phyloP scores from a whole-genome alignment of 2,329 filamentous ascomycete species.

The Ambrosiella beaveri region DNA sequence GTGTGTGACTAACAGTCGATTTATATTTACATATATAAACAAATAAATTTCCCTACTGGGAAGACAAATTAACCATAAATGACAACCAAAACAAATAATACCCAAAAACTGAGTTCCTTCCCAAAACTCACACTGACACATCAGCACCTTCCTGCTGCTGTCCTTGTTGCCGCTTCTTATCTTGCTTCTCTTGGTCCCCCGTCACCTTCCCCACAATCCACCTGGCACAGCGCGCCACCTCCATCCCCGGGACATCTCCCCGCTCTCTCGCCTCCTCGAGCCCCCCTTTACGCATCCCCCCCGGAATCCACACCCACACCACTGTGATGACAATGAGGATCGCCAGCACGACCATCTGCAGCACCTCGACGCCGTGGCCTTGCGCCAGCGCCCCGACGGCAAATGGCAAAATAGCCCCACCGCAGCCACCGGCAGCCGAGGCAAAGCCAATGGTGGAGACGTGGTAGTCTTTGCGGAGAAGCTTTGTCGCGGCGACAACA shows the following conservation, averaged over 20 bases:
- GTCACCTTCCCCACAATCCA: slow-evolving; percentile 1
- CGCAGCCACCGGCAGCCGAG: slow-evolving; percentile 57
- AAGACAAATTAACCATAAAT: not conserved
- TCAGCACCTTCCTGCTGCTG: too few relatives aligned
- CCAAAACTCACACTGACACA: too few relatives aligned
- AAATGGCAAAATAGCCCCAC: slow-evolving; percentile 50
- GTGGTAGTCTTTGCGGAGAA: slow-evolving; percentile 56
- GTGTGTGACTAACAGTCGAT: too few relatives aligned
- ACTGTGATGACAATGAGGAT: slow-evolving; percentile 28
- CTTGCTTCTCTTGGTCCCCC: not conserved
- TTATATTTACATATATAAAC: too few relatives aligned
- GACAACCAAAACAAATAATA: not conserved
- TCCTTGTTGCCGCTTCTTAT: not conserved
- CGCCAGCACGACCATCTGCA: slow-evolving; percentile 38
- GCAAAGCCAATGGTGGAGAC: slow-evolving; percentile 70
- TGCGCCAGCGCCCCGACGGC: slow-evolving; percentile 51
- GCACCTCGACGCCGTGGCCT: slow-evolving; percentile 34
- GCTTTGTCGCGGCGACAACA: slow-evolving; percentile 54
- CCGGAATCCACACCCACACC: slow-evolving; percentile 29
- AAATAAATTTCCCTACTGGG: too few relatives aligned
- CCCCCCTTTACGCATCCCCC: slow-evolving; percentile 23
- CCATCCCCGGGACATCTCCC: slow-evolving; percentile 11
- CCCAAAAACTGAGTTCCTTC: not conserved
- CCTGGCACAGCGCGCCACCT: not conserved
- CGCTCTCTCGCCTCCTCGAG: slow-evolving; percentile 25